Conservation (phyloP, 2,329 filamentous ascomycete species). For the Trichoderma oligosporum region DNA sequence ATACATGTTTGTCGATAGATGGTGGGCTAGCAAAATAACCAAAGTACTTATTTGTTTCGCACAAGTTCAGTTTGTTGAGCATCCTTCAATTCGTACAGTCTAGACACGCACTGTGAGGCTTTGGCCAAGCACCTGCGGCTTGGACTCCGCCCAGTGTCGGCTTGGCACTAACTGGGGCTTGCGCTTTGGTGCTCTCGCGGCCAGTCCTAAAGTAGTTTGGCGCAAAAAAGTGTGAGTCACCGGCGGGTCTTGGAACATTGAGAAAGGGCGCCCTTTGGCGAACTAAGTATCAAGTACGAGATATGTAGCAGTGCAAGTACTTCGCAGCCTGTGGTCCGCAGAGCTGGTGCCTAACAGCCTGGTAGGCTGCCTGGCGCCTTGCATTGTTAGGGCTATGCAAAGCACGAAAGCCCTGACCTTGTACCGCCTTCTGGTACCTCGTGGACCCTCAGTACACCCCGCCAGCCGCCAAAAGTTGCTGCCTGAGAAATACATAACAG, state of each 20-base stretch:
- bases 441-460: conserved; percentile 6
- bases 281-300: no score
- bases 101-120: neutral
- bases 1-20: no score
- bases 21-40: no score
- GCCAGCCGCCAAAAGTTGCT: conserved; percentile 32
- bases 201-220: conserved; percentile 31
- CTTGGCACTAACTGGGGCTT: conserved; percentile 20
- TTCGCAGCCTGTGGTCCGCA: neutral
- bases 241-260: conserved; percentile 27
- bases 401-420: neutral
- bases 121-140: neutral
- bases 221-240: conserved; percentile 36
- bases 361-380: neutral
- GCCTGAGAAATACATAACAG: conserved; percentile 48
- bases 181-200: conserved; percentile 21
- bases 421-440: conserved; percentile 21
- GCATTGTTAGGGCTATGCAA: conserved; percentile 12
- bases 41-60: no score
- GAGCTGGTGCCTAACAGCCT: conserved; percentile 16
- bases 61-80: no score
- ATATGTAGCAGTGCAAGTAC: no score
- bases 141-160: no score
- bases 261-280: conserved; percentile 26
- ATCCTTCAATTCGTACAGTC: neutral